Base-by-base conservation (phyloP, 2,329 filamentous ascomycete species). In the Pseudogymnoascus pannorum region DNA sequence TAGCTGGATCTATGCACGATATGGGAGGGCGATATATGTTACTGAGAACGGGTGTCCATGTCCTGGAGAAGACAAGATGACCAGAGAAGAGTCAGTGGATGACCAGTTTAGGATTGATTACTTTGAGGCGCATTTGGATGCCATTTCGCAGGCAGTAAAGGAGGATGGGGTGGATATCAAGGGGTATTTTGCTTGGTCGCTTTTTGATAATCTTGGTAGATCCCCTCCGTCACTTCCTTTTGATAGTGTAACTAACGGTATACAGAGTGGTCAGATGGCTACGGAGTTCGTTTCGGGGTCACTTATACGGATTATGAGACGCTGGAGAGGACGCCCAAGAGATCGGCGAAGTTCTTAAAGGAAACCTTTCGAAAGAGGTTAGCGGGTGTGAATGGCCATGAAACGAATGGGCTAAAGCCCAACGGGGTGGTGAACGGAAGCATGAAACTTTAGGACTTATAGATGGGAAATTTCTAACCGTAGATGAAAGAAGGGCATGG, bases 81-180 rank as follows among this genome's bases (percentile, higher is more conserved):
- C 66, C 0, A 61, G 69, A 0, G 69, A 73, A 20, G 70, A 75
- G 58, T 70, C 73, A 0, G 69, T 77, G 0, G 62, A 75, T 9
- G 75, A 77, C 61, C 63, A 61, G 2, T 77, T 73, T 59, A 69
- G 75, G 1, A 67, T 72, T 5, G 62, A 67, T 8, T 77, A 77
- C 51, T 75, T 77, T 58, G 66, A 70, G 11, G 69, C 73, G 18
- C 75, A 77, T 26, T 63, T 77, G 1, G 72, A 77, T 36, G 70
- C 75, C 0, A 72, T 77, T 35, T 71, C 67, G 8, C 64, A 64
- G 59, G 67, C 73, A 5, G 65, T 67, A 26, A 62, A 62, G 14
- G 62, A 69, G 38, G 69, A 70, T 59, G 63, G 63, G 18, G 64
- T 66, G 29, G 62, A 66, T 29, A 67, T 73, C 18, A 62, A 62